Evolutionary conservation across 768 basidiomycete genomes (phyloP).

Genomic region (Trametopsis cervina): DNA sequence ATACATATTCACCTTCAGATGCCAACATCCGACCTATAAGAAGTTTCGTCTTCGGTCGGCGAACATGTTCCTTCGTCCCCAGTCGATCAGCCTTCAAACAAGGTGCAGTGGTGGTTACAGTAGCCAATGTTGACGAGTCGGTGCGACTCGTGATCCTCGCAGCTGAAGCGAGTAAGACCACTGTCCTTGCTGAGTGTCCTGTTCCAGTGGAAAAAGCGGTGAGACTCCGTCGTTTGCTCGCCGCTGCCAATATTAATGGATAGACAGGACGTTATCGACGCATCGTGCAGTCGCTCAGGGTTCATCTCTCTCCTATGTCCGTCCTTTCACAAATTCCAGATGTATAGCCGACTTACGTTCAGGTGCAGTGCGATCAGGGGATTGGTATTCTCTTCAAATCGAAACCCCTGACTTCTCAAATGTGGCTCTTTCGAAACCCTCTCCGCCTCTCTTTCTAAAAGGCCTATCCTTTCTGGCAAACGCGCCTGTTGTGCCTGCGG

Average conservation of each 20-base stretch:
- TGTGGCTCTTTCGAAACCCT: slow-evolving; percentile 8
- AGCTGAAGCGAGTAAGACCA: slow-evolving; percentile 6
- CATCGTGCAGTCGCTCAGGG: slow-evolving; percentile 25
- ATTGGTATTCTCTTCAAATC: slow-evolving; percentile 18
- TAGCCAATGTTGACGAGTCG: slow-evolving; percentile 4
- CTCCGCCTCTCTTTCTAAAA: slow-evolving; percentile 16
- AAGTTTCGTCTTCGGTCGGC: slow-evolving; percentile 19
- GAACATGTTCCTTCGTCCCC: slow-evolving; percentile 16
- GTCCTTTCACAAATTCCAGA: slow-evolving; percentile 5
- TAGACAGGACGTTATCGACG: slow-evolving; percentile 20
- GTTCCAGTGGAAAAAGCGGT: slow-evolving; percentile 13
- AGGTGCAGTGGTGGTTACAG: slow-evolving; percentile 11
- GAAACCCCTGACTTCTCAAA: slow-evolving; percentile 6
- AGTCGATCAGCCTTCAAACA: slow-evolving; percentile 4
- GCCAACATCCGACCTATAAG: slow-evolving; percentile 3
- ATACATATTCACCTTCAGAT: slow-evolving; percentile 12
- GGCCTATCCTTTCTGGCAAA: slow-evolving; percentile 16
- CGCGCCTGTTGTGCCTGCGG: slow-evolving; percentile 1
- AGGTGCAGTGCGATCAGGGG: slow-evolving; percentile 15
- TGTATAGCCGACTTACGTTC: background rate
- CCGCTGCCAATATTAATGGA: background rate
- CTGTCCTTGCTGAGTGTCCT: slow-evolving; percentile 9
- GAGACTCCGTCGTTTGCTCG: background rate
- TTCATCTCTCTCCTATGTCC: slow-evolving; percentile 25
- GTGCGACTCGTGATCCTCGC: slow-evolving; percentile 7